Evolutionary conservation across 148 eudicot species (phyloP).

Genomic region (Talinum fruticosum): DNA sequence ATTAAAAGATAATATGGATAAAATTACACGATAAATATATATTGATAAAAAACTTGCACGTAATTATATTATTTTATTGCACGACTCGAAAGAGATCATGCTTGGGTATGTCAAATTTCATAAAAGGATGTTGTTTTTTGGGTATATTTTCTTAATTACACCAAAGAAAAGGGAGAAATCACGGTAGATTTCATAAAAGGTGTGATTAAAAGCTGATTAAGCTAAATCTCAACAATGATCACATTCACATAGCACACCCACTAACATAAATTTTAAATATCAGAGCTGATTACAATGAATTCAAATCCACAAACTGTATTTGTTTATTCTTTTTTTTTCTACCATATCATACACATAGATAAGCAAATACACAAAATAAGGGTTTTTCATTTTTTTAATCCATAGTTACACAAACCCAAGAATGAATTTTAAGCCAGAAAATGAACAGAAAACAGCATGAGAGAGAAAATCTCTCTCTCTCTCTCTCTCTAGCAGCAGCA

Average conservation of each 20-base stretch:
- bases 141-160: too few species aligned
- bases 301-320: neutral
- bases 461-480: neutral
- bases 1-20: too few species aligned
- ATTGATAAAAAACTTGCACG: too few species aligned
- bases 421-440: neutral
- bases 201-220: too few species aligned
- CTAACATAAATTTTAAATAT: neutral
- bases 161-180: too few species aligned
- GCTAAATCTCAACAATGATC: neutral
- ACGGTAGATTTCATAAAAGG: too few species aligned
- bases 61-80: too few species aligned
- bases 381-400: neutral
- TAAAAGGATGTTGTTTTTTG: too few species aligned
- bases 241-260: neutral
- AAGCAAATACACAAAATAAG: conserved; percentile 2
- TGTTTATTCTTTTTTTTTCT: neutral
- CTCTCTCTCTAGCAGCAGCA: conserved; percentile 24
- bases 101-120: too few species aligned
- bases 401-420: neutral
- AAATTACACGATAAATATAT: too few species aligned
- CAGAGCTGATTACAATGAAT: neutral
- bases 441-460: neutral
- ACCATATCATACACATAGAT: neutral
- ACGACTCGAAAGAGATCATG: too few species aligned